phyloP scores from a whole-genome alignment of 2,329 filamentous ascomycete genomes.

The Colletotrichum cereale region DNA sequence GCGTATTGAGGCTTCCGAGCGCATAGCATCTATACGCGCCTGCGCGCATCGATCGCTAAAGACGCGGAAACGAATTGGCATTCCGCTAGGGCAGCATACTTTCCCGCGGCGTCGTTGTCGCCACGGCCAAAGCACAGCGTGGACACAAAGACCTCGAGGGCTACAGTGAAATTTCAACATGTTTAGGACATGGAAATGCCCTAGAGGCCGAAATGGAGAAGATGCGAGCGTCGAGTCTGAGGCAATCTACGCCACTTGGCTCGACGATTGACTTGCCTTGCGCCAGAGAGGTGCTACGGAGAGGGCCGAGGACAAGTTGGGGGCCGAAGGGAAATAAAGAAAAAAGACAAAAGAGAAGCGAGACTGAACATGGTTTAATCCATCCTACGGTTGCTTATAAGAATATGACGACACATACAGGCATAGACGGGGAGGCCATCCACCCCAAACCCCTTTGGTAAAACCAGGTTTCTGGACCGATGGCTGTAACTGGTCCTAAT shows the following conservation, averaged over 20 bases:
- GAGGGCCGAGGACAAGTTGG: not conserved
- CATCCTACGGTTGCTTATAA: not conserved
- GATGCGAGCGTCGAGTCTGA: not conserved
- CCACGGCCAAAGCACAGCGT: not conserved
- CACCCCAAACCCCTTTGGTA: not conserved
- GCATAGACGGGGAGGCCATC: not conserved
- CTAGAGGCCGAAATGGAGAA: not conserved
- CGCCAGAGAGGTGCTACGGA: not conserved
- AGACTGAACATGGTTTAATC: not conserved
- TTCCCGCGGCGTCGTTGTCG: not conserved
- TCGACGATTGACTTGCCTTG: not conserved
- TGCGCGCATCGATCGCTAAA: not conserved
- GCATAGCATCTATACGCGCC: no score
- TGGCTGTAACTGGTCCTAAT: no score
- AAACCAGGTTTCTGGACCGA: not conserved
- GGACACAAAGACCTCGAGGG: not conserved
- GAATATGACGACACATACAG: not conserved
- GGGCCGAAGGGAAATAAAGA: not conserved
- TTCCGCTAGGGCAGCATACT: not conserved
- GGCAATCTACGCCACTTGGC: not conserved
- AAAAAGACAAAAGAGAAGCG: not conserved
- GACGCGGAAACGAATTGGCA: no score
- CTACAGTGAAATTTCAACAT: not conserved
- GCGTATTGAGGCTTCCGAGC: not conserved
- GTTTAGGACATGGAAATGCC: not conserved